Evolutionary conservation across 148 eudicot species (phyloP).

Genomic region (Cornus florida): DNA sequence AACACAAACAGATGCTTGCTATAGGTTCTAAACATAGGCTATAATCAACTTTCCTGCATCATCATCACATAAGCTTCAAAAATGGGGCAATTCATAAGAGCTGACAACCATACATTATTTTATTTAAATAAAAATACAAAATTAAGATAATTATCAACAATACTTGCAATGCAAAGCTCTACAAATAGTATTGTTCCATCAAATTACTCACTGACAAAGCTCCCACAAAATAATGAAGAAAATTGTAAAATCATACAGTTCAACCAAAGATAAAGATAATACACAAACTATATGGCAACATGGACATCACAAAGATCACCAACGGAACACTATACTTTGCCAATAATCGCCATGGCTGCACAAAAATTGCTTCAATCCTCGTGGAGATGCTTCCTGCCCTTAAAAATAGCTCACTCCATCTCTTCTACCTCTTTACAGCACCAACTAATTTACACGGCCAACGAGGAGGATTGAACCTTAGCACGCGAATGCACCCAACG

Average conservation of each 20-base stretch:
- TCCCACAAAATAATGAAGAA: constrained; percentile 5
- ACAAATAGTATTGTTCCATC: neutral
- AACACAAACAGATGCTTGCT: too few species aligned
- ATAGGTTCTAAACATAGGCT: too few species aligned
- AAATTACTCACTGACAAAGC: neutral
- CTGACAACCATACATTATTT: neutral
- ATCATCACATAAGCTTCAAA: neutral
- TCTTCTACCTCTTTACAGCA: neutral
- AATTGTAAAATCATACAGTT: neutral
- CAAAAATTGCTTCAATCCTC: neutral
- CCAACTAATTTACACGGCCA: constrained; percentile 12
- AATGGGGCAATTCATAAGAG: neutral
- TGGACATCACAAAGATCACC: neutral
- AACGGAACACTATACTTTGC: neutral
- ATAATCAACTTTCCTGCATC: too few species aligned
- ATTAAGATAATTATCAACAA: neutral
- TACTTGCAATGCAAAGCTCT: constrained; percentile 9
- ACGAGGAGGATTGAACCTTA: constrained; percentile 5
- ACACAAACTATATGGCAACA: neutral
- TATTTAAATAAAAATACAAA: neutral
- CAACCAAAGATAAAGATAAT: constrained; percentile 3
- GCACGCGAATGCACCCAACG: neutral
- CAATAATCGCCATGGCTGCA: neutral
- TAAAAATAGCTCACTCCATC: constrained; percentile 3
- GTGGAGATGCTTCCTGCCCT: constrained; percentile 5